Conservation (phyloP, 2,329 filamentous ascomycete species). For the Beauveria caledonica region DNA sequence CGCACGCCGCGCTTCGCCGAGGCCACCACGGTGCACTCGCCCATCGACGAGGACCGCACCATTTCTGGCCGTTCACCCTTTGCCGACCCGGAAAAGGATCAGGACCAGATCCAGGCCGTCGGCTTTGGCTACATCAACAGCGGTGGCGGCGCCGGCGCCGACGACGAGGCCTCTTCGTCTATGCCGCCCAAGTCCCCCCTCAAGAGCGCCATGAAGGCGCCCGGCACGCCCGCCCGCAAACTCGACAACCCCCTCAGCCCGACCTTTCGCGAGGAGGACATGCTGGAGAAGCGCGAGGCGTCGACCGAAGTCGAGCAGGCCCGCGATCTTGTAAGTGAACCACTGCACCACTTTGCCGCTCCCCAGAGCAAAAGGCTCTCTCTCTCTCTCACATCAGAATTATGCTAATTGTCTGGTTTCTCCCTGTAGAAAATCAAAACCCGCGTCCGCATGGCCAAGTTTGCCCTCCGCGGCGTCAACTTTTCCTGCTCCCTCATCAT, state of each 20-base stretch:
- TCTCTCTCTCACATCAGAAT: too few species aligned
- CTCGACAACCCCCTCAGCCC: conserved; percentile 77
- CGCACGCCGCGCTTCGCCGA: conserved; percentile 74
- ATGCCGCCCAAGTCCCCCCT: conserved; percentile 66
- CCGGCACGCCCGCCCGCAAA: conserved; percentile 68
- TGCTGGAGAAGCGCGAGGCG: conserved; percentile 76
- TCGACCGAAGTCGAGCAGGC: conserved; percentile 79
- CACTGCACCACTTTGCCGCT: too few species aligned
- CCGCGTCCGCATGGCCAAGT: conserved; percentile 85
- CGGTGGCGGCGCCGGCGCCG: conserved; percentile 43
- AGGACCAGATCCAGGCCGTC: conserved; percentile 68
- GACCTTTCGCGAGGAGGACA: conserved; percentile 81
- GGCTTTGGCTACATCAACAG: conserved; percentile 85
- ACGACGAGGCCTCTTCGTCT: conserved; percentile 42
- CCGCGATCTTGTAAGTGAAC: conserved; percentile 68
- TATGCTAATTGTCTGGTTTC: too few species aligned
- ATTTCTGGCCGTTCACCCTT: conserved; percentile 41
- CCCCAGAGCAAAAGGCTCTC: too few species aligned
- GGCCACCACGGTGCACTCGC: conserved; percentile 71
- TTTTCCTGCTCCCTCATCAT: conserved; percentile 96
- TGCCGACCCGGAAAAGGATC: conserved; percentile 42
- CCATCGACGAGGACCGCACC: conserved; percentile 45
- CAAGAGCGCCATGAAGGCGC: conserved; percentile 84
- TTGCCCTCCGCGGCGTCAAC: conserved; percentile 89
- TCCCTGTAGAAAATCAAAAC: conserved; percentile 74